These are phyloP conservation scores for Paxillus involutus DNA, from an alignment of 768 basidiomycete genomes.

Conservation along the genomic window DNA sequence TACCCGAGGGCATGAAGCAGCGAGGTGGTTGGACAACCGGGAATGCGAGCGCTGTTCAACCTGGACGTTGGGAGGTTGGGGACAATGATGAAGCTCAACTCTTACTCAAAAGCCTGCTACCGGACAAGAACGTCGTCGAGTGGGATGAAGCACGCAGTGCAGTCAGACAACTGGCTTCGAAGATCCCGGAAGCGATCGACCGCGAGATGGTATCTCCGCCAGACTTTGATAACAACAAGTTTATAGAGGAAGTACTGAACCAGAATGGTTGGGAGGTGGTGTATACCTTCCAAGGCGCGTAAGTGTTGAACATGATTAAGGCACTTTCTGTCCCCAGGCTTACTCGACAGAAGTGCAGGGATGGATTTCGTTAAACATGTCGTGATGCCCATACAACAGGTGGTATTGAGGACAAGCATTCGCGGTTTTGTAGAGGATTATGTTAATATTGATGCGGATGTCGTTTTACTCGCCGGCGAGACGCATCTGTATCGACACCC, in stretches of 20 bases:
- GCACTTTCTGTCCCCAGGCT: background rate
- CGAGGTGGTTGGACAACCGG: slow-evolving; percentile 27
- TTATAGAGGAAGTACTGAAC: slow-evolving; percentile 30
- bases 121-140: slow-evolving; percentile 23
- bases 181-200: slow-evolving; percentile 15
- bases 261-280: slow-evolving; percentile 38
- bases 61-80: slow-evolving; percentile 11
- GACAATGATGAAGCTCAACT: slow-evolving; percentile 6
- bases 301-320: slow-evolving; percentile 16
- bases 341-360: slow-evolving; percentile 29
- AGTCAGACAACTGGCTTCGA: slow-evolving; percentile 14
- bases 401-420: slow-evolving; percentile 31
- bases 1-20: slow-evolving; percentile 25
- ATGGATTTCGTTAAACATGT: slow-evolving; percentile 43
- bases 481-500: slow-evolving; percentile 32
- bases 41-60: slow-evolving; percentile 11
- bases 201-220: background rate
- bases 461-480: slow-evolving; percentile 40
- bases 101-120: slow-evolving; percentile 19
- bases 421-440: slow-evolving; percentile 41
- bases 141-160: slow-evolving; percentile 30
- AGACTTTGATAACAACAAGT: slow-evolving; percentile 24
- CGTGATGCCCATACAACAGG: slow-evolving; percentile 33
- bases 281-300: slow-evolving; percentile 41
- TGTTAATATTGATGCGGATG: slow-evolving; percentile 28